These are phyloP conservation scores for Selenicereus undatus DNA, from an alignment of 148 eudicot species.

Conservation along the genomic window DNA sequence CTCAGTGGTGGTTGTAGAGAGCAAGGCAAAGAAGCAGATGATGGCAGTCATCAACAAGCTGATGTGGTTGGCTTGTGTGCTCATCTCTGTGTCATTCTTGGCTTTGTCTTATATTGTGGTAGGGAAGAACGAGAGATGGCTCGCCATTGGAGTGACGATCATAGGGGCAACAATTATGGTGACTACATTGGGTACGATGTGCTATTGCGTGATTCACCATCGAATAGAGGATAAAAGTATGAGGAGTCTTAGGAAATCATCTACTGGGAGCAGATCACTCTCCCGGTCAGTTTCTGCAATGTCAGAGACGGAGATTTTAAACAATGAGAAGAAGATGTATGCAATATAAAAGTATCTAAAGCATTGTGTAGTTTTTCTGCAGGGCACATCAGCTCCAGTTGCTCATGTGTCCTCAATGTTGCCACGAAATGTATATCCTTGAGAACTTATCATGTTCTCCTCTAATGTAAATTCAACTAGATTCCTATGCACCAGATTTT, in stretches of 20 bases:
- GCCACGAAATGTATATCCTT: conserved; percentile 10
- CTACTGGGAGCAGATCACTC: conserved; percentile 39
- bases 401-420: not conserved
- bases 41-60: conserved; percentile 87
- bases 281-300: conserved; percentile 41
- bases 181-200: conserved; percentile 73
- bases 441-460: not conserved
- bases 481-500: not conserved
- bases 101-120: conserved; percentile 71
- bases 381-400: not conserved
- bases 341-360: conserved; percentile 40
- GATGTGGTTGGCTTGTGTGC: conserved; percentile 83
- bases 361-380: not conserved
- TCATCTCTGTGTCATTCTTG: conserved; percentile 68
- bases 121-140: conserved; percentile 56
- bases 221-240: conserved; percentile 53
- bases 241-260: conserved; percentile 46
- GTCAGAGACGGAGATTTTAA: conserved; percentile 50
- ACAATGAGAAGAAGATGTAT: conserved; percentile 59
- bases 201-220: conserved; percentile 79
- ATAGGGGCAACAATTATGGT: conserved; percentile 68
- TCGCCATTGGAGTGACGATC: conserved; percentile 63
- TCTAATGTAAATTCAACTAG: not conserved
- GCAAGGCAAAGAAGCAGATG: conserved; percentile 91
- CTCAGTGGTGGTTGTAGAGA: conserved; percentile 73